These are phyloP conservation scores for Acanthamoeba divionensis DNA, from an alignment of 208 protist genomes.

Conservation along the genomic window DNA sequence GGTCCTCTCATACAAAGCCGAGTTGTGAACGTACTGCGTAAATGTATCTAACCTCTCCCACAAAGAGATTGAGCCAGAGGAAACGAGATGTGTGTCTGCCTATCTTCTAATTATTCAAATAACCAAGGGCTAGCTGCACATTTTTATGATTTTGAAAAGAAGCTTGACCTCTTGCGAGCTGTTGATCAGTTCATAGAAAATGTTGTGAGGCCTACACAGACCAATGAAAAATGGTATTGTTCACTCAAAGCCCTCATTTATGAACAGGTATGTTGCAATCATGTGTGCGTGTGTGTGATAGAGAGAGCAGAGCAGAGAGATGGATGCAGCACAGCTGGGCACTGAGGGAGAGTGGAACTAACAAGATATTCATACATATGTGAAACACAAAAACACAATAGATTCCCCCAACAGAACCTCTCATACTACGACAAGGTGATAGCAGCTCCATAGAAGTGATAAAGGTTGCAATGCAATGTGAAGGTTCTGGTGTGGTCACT, in stretches of 20 bases:
- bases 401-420: not conserved
- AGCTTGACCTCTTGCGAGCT: not conserved
- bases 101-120: no score
- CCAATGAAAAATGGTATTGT: constrained; percentile 29
- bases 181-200: not conserved
- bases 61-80: not conserved
- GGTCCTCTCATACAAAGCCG: not conserved
- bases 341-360: no score
- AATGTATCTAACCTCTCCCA: not conserved
- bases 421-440: not conserved
- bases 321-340: no score
- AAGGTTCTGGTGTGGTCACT: not conserved
- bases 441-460: not conserved
- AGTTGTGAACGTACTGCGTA: not conserved
- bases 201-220: not conserved
- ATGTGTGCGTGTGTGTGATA: no score
- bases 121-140: not conserved
- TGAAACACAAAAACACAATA: not conserved
- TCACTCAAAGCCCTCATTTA: constrained; percentile 3
- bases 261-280: not conserved
- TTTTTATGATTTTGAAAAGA: constrained; percentile 10
- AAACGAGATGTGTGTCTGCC: not conserved
- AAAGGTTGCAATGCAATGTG: not conserved
- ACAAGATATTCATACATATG: not conserved
- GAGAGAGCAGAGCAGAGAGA: no score